Base-by-base conservation (phyloP, 768 basidiomycete species). In the Kwoniella botswanensis region DNA sequence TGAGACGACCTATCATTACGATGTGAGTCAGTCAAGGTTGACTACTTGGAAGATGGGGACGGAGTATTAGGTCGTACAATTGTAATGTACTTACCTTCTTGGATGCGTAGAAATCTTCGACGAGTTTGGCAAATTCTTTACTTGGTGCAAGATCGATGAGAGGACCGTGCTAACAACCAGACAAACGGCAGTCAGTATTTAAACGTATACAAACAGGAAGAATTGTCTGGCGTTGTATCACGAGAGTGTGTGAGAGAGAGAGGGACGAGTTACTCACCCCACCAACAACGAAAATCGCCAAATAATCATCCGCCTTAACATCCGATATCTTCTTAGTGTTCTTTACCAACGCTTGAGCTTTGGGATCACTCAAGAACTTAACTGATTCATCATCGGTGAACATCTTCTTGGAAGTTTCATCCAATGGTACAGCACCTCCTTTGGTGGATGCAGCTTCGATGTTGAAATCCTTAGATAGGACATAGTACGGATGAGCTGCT, bases 281-380 rank as follows among this genome's bases (percentile, higher is more conserved):
- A 53, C 92, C 92, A 66, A 91, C 87, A 77, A 91, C 92, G 84
- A 91, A 92, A 66, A 93, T 85, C 15, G 89, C 92, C 63, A 87
- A 89, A 78, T 92, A 93, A 74, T 91, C 88, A 41, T 86, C 81
- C 4, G 82, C 84, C 58, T 87, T 86, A 73, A 93, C 87, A 0
- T 90, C 88, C 0, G 86, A 82, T 57, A 93, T 85, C 82, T 86
- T 88, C 84, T 89, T 88, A 3, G 91, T 87, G 43, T 84, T 84
- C 9, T 85, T 86, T 41, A 91, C 78, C 75, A 90, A 88, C 17
- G 82, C 74, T 73, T 87, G 86, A n/a, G 88, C 88, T 4, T 83
- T 84, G 10, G 84, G 79, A 76, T 93, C 90, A 0, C 85, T 80
- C 60, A 90, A 82, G 86, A 93, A 93, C 59, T 87, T 86, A 53